Evolutionary conservation across 257 asterid genomes (phyloP), one percentile per base, ranked within the genome.

Genomic region (Paraleonurus japonicus): DNA sequence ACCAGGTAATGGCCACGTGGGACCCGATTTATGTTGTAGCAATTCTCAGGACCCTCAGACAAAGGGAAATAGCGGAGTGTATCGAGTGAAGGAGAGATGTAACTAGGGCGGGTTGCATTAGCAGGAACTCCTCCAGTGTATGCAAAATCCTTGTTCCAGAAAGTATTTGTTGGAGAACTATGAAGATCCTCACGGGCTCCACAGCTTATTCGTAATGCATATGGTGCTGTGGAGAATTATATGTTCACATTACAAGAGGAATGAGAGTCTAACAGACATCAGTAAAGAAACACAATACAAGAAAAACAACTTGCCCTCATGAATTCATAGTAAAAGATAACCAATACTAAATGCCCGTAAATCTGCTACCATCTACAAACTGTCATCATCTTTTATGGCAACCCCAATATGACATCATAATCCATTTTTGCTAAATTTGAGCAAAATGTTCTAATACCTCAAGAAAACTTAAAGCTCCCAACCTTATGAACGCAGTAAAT

Each of bases 111-210:
- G 68, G 91, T 82, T 55, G 92, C 99, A 78, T 86, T 92, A 33
- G 79, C 78, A n/a, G 98, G 96, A 32, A 88, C 79, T 43, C 99
- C 98, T 27, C 99, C 98, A 0, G 98, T 95, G 78, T 95, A 95
- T 33, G 94, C 95, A 75, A 85, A 95, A 81, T 95, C 99, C 78
- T 92, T 92, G 71, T 80, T 61, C 98, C 99, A 95, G 20, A 47
- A 84, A 33, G 99, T 92, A 70, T 92, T 88, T 50, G 96, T 70
- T 20, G 91, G 97, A 45, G 87, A 19, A 73, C 85, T 84, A 51
- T 57, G 92, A 37, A 92, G 82, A 77, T 95, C 92, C 1, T 70
- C 39, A 39, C 97, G 96, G 57, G 98, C 95, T 75, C 99, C 99
- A 69, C 99, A 92, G 82, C 96, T 95, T 81, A 95, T 90, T 73